Base-by-base conservation (phyloP, 2,329 filamentous ascomycete genomes). In the Cladosporium sp. region DNA sequence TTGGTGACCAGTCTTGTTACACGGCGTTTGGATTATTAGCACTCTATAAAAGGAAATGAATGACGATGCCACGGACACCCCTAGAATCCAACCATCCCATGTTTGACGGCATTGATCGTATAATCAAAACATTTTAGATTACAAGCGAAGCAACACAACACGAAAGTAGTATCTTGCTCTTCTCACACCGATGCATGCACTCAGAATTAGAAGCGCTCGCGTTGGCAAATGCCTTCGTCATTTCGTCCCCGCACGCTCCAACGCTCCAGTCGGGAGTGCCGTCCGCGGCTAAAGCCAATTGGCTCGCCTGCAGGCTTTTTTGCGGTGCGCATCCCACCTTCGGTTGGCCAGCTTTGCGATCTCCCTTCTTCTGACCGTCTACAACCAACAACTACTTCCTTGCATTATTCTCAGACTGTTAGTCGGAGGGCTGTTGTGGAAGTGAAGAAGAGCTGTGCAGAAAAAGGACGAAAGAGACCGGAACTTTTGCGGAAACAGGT, bases 371-470 rank as follows among this genome's bases (percentile, higher is more conserved):
- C 22, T 33, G 40, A 38, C 35, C n/a, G n/a, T 28, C 28, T n/a
- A 32, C 9, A 37, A 28, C 14, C 32, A 31, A 43, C 14, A 37
- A 37, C 40, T 19, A 50, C 48, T 35, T 35, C 40, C 31, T 50
- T 50, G 48, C 48, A 43, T 50, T 50, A n/a, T 38, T 50, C 48
- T 43, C 48, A 22, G 48, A 43, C 48, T 37, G 48, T 50, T 43
- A 34, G 46, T 49, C 46, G 48, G 48, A 50, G 48, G 48, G 48
- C 32, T 40, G 48, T 50, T 50, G 48, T 50, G 28, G 48, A 50
- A 40, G 48, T 43, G 46, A 49, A 50, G 48, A 50, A 40, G 13
- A 49, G 48, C 48, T 50, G 48, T 32, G 46, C 40, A 37, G 48
- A 42, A 18, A 42, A 37, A 42, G 18, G 18, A 9, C 7, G 16